A percentile compares a stretch with the other conserved stretches of the same genome.
Conservation (phyloP, 306 rosid genomes). For the Castanea mollissima region DNA sequence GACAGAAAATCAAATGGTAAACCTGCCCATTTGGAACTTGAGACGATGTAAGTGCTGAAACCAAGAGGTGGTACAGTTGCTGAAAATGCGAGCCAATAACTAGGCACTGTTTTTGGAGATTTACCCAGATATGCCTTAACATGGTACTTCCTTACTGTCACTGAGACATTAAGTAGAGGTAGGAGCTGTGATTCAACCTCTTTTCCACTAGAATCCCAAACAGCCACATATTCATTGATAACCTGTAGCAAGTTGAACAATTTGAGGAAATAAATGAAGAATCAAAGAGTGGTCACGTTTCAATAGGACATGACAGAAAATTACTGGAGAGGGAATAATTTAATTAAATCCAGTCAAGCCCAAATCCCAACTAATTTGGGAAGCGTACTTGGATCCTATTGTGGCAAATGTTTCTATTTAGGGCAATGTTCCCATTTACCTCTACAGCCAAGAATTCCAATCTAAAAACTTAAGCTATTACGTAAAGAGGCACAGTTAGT, state of each 20-base stretch:
- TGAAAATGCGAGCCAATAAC: constrained; percentile 48
- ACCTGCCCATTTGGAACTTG: constrained; percentile 39
- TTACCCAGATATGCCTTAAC: constrained; percentile 48
- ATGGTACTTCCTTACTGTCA: constrained; percentile 36
- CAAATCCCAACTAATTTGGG: not conserved
- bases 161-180: constrained; percentile 37
- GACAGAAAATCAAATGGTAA: not conserved
- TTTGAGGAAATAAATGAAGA: not conserved
- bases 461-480: not conserved
- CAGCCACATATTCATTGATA: constrained; percentile 39
- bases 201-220: constrained; percentile 48
- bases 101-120: constrained; percentile 37
- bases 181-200: constrained; percentile 49
- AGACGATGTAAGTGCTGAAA: constrained; percentile 50
- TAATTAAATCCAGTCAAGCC: not conserved
- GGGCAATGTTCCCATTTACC: not conserved
- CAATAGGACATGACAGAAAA: not conserved
- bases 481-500: not conserved
- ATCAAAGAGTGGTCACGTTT: not conserved
- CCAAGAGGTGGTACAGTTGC: constrained; percentile 56
- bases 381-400: not conserved
- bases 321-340: not conserved
- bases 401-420: not conserved
- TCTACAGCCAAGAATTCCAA: not conserved
- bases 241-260: constrained; percentile 24